These are phyloP conservation scores for Suillus cothurnatus DNA, from an alignment of 768 basidiomycete genomes.

Conservation along the genomic window DNA sequence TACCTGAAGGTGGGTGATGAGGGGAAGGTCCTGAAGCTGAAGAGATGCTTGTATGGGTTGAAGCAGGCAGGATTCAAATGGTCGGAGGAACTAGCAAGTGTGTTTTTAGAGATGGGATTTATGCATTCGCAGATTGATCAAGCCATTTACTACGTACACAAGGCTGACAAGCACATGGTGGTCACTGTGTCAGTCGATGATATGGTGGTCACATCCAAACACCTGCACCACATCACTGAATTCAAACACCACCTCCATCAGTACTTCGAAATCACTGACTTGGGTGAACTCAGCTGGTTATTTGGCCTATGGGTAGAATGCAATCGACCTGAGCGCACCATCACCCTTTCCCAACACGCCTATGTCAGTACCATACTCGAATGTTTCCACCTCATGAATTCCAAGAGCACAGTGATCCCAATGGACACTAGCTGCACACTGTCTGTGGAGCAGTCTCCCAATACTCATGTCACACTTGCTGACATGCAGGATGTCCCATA, in stretches of 20 bases:
- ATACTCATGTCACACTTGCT: constrained; percentile 17
- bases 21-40: constrained; percentile 27
- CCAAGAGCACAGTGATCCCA: constrained; percentile 24
- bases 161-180: too few species aligned
- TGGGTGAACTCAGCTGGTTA: constrained; percentile 20
- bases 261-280: too few species aligned
- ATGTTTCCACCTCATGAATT: constrained; percentile 24
- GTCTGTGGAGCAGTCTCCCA: constrained; percentile 5
- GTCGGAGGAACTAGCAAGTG: constrained; percentile 22
- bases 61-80: constrained; percentile 37
- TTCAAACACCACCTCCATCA: too few species aligned
- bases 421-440: constrained; percentile 18
- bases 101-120: constrained; percentile 5
- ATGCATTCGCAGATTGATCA: background rate
- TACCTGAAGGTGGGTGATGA: constrained; percentile 17
- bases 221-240: too few species aligned
- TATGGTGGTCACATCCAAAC: too few species aligned
- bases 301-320: constrained; percentile 20
- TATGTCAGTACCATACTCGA: constrained; percentile 25
- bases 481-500: too few species aligned
- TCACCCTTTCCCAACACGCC: constrained; percentile 22
- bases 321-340: constrained; percentile 5
- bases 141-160: background rate
- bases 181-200: too few species aligned
- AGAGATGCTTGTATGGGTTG: constrained; percentile 40